Percentiles rank a stretch among this genome's conserved stretches.
Evolutionary conservation across 495 filamentous ascomycete species (phyloP).

Genomic region (Hypoxylon fuscum): DNA sequence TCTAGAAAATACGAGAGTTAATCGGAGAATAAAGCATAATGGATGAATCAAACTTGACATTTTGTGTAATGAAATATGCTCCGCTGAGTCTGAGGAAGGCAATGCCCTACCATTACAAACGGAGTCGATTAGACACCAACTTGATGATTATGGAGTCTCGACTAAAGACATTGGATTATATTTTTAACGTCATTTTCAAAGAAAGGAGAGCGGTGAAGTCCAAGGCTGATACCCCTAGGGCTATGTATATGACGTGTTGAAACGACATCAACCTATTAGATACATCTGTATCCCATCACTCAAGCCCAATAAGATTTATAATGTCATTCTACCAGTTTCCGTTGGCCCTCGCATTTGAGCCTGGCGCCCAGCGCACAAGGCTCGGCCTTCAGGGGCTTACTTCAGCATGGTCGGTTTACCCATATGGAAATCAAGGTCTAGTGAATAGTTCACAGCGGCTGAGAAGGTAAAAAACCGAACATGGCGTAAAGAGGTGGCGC

Average conservation of each 20-base stretch:
- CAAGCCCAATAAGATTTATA: conserved; percentile 14
- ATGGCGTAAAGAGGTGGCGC: conserved; percentile 7
- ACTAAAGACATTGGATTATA: neutral
- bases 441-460: neutral
- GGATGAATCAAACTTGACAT: conserved; percentile 5
- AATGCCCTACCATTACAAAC: neutral
- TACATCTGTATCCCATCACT: neutral
- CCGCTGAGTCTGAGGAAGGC: conserved; percentile 11
- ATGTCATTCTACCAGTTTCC: conserved; percentile 1
- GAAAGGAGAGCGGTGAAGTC: conserved; percentile 27
- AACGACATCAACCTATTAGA: conserved; percentile 5
- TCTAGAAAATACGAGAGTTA: conserved; percentile 9
- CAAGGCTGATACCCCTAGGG: conserved; percentile 9
- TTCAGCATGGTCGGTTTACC: conserved; percentile 3
- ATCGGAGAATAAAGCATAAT: conserved; percentile 18
- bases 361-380: conserved; percentile 1
- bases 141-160: conserved; percentile 3
- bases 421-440: conserved; percentile 17
- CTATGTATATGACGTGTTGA: conserved; percentile 11
- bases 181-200: conserved; percentile 8
- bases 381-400: conserved; percentile 12
- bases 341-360: conserved; percentile 12
- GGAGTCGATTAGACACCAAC: neutral
- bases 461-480: neutral
- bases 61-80: neutral